Conservation (phyloP, 1,139 yeast genomes). For the Protomyces gravidus region DNA sequence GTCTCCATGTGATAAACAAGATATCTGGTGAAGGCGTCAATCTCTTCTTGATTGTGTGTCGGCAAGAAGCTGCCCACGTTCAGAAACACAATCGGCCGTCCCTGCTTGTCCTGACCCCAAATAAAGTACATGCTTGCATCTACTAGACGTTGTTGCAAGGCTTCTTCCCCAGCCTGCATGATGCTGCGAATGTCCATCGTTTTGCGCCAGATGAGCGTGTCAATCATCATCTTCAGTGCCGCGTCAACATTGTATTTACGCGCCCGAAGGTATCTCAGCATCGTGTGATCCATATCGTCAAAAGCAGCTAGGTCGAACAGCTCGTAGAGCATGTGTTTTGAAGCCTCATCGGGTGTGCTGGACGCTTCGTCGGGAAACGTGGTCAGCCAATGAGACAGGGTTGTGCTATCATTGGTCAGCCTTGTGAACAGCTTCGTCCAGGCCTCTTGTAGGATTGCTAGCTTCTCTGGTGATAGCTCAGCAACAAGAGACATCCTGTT, state of each 20-base stretch:
- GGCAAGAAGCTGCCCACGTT: conserved; percentile 64
- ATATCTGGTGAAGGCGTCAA: conserved; percentile 59
- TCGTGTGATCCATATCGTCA: conserved; percentile 64
- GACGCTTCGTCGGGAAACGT: conserved; percentile 9
- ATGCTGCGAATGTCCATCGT: conserved; percentile 55
- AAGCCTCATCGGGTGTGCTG: conserved; percentile 9
- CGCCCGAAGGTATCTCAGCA: conserved; percentile 63
- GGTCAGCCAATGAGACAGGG: conserved; percentile 16
- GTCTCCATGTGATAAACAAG: conserved; percentile 65
- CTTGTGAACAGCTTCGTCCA: conserved; percentile 14
- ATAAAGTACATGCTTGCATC: conserved; percentile 55
- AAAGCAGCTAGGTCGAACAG: conserved; percentile 26
- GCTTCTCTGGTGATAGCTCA: conserved; percentile 8
- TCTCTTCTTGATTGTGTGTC: conserved; percentile 57
- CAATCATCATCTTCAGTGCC: conserved; percentile 59
- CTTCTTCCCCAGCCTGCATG: conserved; percentile 55
- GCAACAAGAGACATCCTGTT: conserved; percentile 11
- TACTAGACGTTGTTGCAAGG: conserved; percentile 39
- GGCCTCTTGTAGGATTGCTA: conserved; percentile 6
- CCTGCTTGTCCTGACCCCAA: conserved; percentile 58
- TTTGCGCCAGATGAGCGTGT: conserved; percentile 64
- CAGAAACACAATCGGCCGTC: conserved; percentile 61
- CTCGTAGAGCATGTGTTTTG: conserved; percentile 17
- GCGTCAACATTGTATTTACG: conserved; percentile 64
- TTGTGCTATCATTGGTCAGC: conserved; percentile 6